Percentiles rank a stretch among this genome's conserved stretches.
Evolutionary conservation across 768 basidiomycete species (phyloP).

Genomic region (Gloeophyllum trabeum): DNA sequence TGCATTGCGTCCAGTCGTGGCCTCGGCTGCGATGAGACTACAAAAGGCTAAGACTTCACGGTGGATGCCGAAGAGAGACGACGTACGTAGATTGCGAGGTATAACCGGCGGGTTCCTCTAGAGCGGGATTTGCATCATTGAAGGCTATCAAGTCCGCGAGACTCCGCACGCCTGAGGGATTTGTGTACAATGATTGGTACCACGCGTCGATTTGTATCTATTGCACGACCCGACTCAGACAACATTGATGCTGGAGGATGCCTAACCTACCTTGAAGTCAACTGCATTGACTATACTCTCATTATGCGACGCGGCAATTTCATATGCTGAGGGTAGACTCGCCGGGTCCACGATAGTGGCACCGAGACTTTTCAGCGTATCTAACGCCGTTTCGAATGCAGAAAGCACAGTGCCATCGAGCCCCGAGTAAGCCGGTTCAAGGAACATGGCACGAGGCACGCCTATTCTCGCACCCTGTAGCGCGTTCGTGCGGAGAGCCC

Average conservation of each 20-base stretch:
- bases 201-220: constrained; percentile 13
- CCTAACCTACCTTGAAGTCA: constrained; percentile 11
- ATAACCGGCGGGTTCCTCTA: constrained; percentile 8
- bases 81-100: constrained; percentile 1
- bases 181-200: constrained; percentile 9
- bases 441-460: constrained; percentile 23
- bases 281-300: constrained; percentile 10
- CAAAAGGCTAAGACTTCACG: neutral
- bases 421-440: constrained; percentile 12
- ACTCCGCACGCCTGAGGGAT: constrained; percentile 15
- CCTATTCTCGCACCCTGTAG: constrained; percentile 37
- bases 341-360: constrained; percentile 18
- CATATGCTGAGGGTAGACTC: constrained; percentile 19
- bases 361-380: constrained; percentile 26
- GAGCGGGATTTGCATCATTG: constrained; percentile 8
- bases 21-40: constrained; percentile 18
- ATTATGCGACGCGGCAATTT: constrained; percentile 10
- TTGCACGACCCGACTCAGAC: neutral
- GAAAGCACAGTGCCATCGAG: constrained; percentile 16
- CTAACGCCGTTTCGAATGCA: constrained; percentile 29
- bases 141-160: constrained; percentile 12
- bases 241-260: constrained; percentile 1
- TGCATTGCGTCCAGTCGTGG: constrained; percentile 14
- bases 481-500: neutral
- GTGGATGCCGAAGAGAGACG: neutral